Percentiles rank a stretch among this genome's conserved stretches.
Conservation (phyloP, 2,329 filamentous ascomycete species). For the Geosmithia morbida region DNA sequence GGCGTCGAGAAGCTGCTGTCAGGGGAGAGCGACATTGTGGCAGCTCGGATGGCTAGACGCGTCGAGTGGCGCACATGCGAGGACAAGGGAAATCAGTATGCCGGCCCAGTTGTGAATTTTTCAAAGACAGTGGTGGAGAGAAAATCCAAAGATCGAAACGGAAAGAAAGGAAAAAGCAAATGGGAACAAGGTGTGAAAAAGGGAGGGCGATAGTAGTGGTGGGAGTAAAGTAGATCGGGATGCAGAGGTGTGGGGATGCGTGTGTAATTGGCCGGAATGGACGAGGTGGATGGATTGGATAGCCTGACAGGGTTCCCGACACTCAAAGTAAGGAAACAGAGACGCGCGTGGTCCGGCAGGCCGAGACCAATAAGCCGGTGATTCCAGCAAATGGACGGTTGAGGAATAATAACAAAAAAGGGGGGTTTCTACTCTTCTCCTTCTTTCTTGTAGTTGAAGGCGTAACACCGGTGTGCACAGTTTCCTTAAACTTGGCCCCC, state of each 20-base stretch:
- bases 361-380: neutral
- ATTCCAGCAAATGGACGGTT: neutral
- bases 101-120: neutral
- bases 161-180: neutral
- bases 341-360: neutral
- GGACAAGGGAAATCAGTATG: neutral
- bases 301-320: neutral
- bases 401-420: neutral
- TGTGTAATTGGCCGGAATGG: neutral
- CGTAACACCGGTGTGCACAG: neutral
- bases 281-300: neutral
- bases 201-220: neutral
- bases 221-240: neutral
- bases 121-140: neutral
- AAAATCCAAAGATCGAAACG: neutral
- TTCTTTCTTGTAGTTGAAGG: neutral
- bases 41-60: neutral
- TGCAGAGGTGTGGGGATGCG: neutral
- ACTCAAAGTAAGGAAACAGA: neutral
- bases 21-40: constrained; percentile 16
- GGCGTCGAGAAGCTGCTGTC: constrained; percentile 16
- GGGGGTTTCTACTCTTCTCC: neutral
- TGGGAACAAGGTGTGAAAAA: neutral
- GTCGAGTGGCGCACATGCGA: constrained; percentile 2
- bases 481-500: neutral